Conservation (phyloP, 257 asterid species). For the Gentiana dahurica region DNA sequence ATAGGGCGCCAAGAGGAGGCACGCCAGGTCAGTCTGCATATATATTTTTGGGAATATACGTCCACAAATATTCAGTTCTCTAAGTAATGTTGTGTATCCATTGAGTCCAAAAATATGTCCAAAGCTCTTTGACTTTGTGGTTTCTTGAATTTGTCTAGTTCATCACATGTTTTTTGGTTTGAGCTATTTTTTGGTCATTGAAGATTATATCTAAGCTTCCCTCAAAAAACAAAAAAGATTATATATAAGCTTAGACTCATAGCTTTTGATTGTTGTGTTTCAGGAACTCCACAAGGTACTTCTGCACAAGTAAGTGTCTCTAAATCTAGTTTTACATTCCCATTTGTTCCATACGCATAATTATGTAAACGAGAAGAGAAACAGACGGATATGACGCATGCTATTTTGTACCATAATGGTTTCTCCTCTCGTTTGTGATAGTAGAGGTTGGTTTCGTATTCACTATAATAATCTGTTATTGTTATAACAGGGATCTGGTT, state of each 20-base stretch:
- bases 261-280: slow-evolving; percentile 6
- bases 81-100: background rate
- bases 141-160: background rate
- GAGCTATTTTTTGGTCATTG: background rate
- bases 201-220: background rate
- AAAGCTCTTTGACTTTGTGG: background rate
- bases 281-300: slow-evolving; percentile 32
- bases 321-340: background rate
- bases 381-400: no score
- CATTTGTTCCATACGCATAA: no score
- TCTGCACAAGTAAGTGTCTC: slow-evolving; percentile 13
- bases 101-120: background rate
- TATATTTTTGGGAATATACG: background rate
- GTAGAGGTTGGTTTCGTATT: no score
- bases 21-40: slow-evolving; percentile 56
- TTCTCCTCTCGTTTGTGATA: no score
- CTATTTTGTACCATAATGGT: no score
- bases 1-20: slow-evolving; percentile 32
- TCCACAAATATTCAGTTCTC: background rate
- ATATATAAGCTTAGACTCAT: background rate
- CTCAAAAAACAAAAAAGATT: no score
- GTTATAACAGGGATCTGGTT: slow-evolving; percentile 46
- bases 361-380: no score
- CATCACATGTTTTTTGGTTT: slow-evolving; percentile 4
- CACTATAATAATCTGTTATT: no score